A percentile compares a stretch with the other conserved stretches of the same genome.
phyloP scores from a whole-genome alignment of 1,284 basidiomycete genomes.

The Rhodofomes roseus region DNA sequence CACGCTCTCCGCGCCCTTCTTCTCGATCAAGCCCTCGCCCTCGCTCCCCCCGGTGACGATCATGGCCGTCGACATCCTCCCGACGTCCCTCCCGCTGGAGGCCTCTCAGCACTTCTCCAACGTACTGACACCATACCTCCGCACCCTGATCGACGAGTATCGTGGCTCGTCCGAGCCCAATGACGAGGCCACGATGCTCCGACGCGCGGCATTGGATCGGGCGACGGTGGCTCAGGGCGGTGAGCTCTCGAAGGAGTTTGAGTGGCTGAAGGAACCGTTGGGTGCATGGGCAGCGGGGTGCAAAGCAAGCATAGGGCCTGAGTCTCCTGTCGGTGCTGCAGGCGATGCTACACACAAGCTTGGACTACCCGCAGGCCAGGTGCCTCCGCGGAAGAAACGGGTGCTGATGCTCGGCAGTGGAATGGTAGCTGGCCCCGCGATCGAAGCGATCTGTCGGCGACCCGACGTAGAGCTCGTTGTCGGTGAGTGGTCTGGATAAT shows the following conservation, averaged over 20 bases:
- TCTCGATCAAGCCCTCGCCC: slow-evolving; percentile 46
- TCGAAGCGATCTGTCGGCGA: slow-evolving; percentile 63
- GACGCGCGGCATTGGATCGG: slow-evolving; percentile 45
- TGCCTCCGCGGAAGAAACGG: slow-evolving; percentile 42
- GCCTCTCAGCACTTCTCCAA: slow-evolving; percentile 75
- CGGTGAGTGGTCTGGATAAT: slow-evolving; percentile 47
- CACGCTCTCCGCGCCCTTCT: slow-evolving; percentile 76
- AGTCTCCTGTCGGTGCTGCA: background rate
- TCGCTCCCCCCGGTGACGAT: slow-evolving; percentile 62
- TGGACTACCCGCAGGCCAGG: background rate
- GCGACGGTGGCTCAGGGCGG: slow-evolving; percentile 75
- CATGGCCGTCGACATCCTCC: slow-evolving; percentile 88
- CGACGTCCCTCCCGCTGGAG: slow-evolving; percentile 77
- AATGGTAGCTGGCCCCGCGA: slow-evolving; percentile 86
- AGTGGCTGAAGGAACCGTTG: slow-evolving; percentile 57
- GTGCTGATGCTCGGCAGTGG: slow-evolving; percentile 87
- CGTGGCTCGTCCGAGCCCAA: slow-evolving; percentile 16
- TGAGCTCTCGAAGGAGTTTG: slow-evolving; percentile 46
- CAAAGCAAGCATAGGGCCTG: background rate
- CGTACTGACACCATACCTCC: slow-evolving; percentile 67
- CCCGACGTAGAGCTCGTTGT: slow-evolving; percentile 66
- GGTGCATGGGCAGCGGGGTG: slow-evolving; percentile 19
- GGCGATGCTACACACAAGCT: background rate
- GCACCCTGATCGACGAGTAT: slow-evolving; percentile 46
- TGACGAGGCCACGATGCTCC: slow-evolving; percentile 21